phyloP scores from a whole-genome alignment of 169 alveolate species.

The Plasmodium malariae region DNA sequence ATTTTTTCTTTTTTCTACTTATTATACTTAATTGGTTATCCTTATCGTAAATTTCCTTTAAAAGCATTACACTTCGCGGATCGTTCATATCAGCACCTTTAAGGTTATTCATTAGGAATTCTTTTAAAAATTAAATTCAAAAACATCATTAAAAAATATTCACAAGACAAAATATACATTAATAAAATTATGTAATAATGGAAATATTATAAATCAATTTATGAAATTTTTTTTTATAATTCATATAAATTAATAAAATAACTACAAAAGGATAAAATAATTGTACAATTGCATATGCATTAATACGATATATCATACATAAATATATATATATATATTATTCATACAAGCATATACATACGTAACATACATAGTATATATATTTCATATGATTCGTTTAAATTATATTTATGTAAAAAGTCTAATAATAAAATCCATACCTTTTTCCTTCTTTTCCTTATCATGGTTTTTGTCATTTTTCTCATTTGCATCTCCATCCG shows the following conservation, averaged over 20 bases:
- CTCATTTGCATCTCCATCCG: conserved; percentile 4
- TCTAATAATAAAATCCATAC: not conserved
- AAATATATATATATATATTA: no score
- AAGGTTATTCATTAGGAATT: not conserved
- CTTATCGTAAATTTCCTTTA: conserved; percentile 42
- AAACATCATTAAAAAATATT: not conserved
- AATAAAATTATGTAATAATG: not conserved
- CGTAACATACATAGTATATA: not conserved
- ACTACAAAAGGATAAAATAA: no score
- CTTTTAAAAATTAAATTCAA: not conserved
- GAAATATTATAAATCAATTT: not conserved
- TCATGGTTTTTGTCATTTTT: not conserved
- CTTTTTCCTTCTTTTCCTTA: conserved; percentile 24
- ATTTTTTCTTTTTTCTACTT: conserved; percentile 45
- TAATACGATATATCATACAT: no score
- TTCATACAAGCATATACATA: no score
- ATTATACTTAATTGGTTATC: conserved; percentile 32
- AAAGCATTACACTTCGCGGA: conserved; percentile 29
- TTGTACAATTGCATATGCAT: no score
- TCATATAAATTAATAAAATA: no score
- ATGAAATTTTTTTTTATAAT: no score
- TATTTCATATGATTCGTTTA: not conserved
- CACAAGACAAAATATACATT: not conserved
- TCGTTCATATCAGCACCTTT: conserved; percentile 19
- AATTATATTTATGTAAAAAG: not conserved